These are phyloP conservation scores for Podila minutissima DNA, from an alignment of 192 early-diverging fungal species.

Conservation along the genomic window DNA sequence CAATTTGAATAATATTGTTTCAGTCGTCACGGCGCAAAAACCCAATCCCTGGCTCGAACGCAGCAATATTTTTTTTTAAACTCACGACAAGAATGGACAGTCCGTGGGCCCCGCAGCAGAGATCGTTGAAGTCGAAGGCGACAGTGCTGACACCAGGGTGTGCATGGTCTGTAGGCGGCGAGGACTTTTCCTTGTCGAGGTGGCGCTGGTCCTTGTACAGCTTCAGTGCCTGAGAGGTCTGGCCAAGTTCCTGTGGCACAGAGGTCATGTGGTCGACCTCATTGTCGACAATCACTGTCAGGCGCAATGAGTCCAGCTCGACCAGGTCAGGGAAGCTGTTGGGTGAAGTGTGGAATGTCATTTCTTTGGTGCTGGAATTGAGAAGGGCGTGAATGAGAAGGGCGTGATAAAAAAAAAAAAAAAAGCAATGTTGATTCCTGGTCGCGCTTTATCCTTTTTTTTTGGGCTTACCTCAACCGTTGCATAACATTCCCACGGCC, in stretches of 20 bases:
- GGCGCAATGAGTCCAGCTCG: conserved; percentile 37
- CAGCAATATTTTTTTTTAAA: not conserved
- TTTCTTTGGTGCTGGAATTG: not conserved
- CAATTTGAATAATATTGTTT: not conserved
- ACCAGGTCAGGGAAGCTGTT: conserved; percentile 29
- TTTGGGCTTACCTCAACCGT: too few relatives aligned
- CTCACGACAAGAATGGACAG: conserved; percentile 45
- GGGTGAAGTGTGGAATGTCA: not conserved
- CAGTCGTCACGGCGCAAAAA: not conserved
- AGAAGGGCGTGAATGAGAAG: not conserved
- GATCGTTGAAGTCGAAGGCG: conserved; percentile 32
- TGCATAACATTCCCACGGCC: too few relatives aligned
- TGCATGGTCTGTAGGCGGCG: not conserved
- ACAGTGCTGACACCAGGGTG: conserved; percentile 4
- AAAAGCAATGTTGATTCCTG: too few relatives aligned
- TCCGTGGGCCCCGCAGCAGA: conserved; percentile 53
- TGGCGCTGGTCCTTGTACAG: conserved; percentile 24
- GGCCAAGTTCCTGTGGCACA: conserved; percentile 25
- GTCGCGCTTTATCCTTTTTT: too few relatives aligned
- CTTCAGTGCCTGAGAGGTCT: conserved; percentile 13
- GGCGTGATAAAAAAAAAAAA: too few relatives aligned
- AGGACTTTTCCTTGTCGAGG: conserved; percentile 30
- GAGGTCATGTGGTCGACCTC: conserved; percentile 48
- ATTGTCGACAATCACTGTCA: conserved; percentile 49
- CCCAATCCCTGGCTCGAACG: not conserved